phyloP scores from a whole-genome alignment of 192 early-diverging fungal species.

The Phycomyces blakesleeanus region DNA sequence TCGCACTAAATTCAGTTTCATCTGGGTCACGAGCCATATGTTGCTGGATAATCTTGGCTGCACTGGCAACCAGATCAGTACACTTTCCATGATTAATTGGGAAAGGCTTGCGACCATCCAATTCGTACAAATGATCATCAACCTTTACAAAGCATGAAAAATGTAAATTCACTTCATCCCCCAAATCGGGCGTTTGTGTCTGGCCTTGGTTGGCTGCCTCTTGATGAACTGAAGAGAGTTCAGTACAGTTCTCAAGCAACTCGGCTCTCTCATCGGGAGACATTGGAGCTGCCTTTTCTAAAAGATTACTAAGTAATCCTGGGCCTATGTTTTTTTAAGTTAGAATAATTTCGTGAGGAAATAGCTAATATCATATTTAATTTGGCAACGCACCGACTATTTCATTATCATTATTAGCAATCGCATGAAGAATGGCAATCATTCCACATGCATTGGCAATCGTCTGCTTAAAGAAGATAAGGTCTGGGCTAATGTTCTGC shows the following conservation, averaged over 20 bases:
- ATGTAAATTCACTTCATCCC: constrained; percentile 77
- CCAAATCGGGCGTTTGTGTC: constrained; percentile 66
- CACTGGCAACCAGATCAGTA: constrained; percentile 54
- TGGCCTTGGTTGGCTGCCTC: constrained; percentile 58
- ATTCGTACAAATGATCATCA: constrained; percentile 78
- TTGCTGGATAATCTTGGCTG: constrained; percentile 55
- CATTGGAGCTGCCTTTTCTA: constrained; percentile 55
- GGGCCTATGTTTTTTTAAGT: constrained; percentile 25
- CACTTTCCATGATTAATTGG: constrained; percentile 83
- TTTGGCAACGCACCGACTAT: constrained; percentile 25
- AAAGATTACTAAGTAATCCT: constrained; percentile 62
- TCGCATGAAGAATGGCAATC: constrained; percentile 87
- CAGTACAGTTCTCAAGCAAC: constrained; percentile 60
- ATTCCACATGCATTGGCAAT: constrained; percentile 93
- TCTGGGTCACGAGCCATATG: constrained; percentile 69
- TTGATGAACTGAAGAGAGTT: constrained; percentile 54
- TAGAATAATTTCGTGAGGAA: not conserved
- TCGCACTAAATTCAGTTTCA: constrained; percentile 60
- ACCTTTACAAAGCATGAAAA: constrained; percentile 82
- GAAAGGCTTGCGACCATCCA: constrained; percentile 78
- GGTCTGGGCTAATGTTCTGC: constrained; percentile 50
- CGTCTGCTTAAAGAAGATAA: constrained; percentile 84
- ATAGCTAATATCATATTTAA: constrained; percentile 6
- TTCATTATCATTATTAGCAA: constrained; percentile 68
- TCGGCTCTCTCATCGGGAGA: constrained; percentile 72